Evolutionary conservation across 75 land plant genomes (phyloP), one percentile per base, ranked within the genome.

Genomic region (Sequoia sempervirens): DNA sequence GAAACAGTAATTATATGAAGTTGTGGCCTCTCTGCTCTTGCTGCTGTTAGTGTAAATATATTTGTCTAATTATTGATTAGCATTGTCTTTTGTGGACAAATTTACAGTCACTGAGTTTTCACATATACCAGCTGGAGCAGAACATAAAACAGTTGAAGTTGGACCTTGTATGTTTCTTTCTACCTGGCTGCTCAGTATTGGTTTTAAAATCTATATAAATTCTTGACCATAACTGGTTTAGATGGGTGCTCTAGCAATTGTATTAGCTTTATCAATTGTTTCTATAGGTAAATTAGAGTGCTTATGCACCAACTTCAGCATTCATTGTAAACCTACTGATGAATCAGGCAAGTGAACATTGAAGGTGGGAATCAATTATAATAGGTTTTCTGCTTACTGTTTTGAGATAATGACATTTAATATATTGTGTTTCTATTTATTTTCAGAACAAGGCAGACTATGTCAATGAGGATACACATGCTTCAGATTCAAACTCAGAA

Each of bases 71-170:
- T 45, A 78, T 32, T 78, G 46, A 78, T 45, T 43, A 26, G 52
- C 80, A 45, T n/a, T 78, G 80, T 43, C 32, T 43, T 45, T n/a
- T 78, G 10, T 78, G 80, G 28, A 43, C 80, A 56, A 58, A 52
- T 61, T 36, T 87, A 82, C 86, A 93, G 95, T 93, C 95, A 56
- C 90, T 93, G 54, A 88, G 89, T 82, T 91, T 88, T 88, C 95
- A 91, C 85, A 93, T 93, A 83, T 52, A 86, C 26, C 93, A 93
- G 53, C 78, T 93, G 90, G 95, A 91, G 88, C 81, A 58, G 80
- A 87, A 74, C 53, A 90, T 93, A 78, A 87, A 84, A 80, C 88
- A 87, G 85, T 86, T 89, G 84, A 90, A 82, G 66, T 43, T 37
- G 36, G 89, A 93, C 76, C 76, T 91, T 81, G 95, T 93, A 87